phyloP scores from a whole-genome alignment of 73 alveolate genomes.

The Durusdinium trenchii region DNA sequence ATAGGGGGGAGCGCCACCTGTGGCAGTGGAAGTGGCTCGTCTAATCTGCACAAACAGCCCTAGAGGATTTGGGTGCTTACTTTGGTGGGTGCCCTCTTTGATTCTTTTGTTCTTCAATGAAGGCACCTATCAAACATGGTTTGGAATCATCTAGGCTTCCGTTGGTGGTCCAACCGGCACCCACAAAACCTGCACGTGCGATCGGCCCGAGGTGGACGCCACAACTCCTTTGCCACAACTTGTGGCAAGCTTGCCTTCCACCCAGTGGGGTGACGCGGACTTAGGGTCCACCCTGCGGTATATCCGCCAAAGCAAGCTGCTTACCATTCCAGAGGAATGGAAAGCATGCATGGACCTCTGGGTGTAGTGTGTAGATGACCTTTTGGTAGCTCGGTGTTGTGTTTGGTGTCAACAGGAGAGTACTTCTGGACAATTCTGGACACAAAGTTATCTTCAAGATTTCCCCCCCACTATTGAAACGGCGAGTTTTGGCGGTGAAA shows the following conservation, averaged over 20 bases:
- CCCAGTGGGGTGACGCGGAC: constrained; percentile 12
- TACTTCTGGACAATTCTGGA: background rate
- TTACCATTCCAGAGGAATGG: background rate
- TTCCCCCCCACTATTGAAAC: background rate
- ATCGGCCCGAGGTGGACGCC: background rate
- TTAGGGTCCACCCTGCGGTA: background rate
- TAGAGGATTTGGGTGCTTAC: no score
- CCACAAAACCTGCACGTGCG: background rate
- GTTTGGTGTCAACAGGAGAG: background rate
- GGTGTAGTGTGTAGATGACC: background rate
- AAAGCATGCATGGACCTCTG: background rate
- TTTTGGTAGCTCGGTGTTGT: background rate
- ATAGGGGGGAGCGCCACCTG: background rate
- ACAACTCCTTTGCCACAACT: background rate
- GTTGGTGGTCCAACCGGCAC: background rate
- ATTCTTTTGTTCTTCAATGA: no score
- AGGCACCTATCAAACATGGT: no score
- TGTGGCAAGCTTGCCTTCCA: background rate
- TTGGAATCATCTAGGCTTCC: no score
- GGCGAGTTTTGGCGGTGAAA: background rate
- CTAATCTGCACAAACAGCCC: no score
- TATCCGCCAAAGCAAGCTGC: background rate
- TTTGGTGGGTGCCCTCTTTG: background rate
- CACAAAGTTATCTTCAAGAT: background rate
- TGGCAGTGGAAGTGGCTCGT: background rate